Conservation (phyloP, 345 rosid genomes). For the Hibiscus trionum region DNA sequence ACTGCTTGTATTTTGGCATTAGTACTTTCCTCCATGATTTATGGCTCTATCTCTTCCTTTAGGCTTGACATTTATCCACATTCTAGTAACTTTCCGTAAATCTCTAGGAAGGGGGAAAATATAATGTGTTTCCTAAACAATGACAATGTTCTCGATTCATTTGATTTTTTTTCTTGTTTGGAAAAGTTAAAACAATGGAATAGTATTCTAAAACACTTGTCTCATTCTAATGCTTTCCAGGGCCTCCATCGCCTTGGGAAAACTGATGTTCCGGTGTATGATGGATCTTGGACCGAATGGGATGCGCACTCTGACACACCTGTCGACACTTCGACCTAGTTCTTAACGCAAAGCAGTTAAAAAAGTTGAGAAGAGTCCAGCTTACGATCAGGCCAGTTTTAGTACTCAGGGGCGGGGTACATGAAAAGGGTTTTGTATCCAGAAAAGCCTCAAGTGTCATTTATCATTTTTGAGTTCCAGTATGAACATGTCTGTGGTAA, state of each 20-base stretch:
- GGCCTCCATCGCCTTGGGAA: no score
- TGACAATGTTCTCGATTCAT: not conserved
- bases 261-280: constrained; percentile 67
- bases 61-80: not conserved
- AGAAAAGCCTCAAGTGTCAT: not conserved
- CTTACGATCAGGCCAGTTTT: not conserved
- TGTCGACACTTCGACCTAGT: constrained; percentile 27
- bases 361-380: not conserved
- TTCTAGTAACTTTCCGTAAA: not conserved
- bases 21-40: no score
- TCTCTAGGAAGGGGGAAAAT: not conserved
- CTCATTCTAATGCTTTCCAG: no score
- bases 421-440: not conserved
- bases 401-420: not conserved
- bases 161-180: not conserved
- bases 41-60: no score
- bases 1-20: no score
- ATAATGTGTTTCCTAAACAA: not conserved
- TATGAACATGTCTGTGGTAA: not conserved
- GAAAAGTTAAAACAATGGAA: not conserved
- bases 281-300: constrained; percentile 99
- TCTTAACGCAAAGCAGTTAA: not conserved
- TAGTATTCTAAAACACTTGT: not conserved
- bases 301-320: constrained; percentile 65
- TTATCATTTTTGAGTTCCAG: not conserved